phyloP scores from a whole-genome alignment of 2,329 filamentous ascomycete genomes.

The Aspergillus brasiliensis region DNA sequence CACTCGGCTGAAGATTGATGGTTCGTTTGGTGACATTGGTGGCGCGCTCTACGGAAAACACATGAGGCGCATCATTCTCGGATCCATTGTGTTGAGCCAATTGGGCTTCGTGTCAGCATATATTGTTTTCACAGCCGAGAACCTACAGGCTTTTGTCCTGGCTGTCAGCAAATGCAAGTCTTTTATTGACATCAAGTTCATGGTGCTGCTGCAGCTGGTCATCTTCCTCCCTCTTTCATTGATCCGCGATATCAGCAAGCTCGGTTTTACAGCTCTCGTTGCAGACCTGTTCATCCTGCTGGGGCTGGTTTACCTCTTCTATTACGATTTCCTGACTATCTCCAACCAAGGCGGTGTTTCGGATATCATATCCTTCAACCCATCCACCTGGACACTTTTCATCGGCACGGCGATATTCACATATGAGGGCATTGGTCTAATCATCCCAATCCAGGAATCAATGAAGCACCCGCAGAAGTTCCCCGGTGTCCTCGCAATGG shows the following conservation, averaged over 20 bases:
- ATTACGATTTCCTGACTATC: conserved; percentile 88
- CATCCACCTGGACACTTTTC: conserved; percentile 91
- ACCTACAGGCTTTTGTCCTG: conserved; percentile 89
- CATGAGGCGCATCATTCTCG: conserved; percentile 84
- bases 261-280: conserved; percentile 89
- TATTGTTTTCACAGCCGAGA: conserved; percentile 95
- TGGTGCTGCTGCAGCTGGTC: conserved; percentile 93
- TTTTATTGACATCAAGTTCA: conserved; percentile 79
- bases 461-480: conserved; percentile 93
- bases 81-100: conserved; percentile 92
- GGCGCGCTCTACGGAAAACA: conserved; percentile 86
- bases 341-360: conserved; percentile 70
- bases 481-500: conserved; percentile 78
- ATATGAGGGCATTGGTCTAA: conserved; percentile 94
- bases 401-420: conserved; percentile 99
- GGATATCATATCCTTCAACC: conserved; percentile 89
- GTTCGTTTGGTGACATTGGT: conserved; percentile 98
- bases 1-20: conserved; percentile 79
- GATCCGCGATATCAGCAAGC: conserved; percentile 94
- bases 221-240: conserved; percentile 94
- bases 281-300: conserved; percentile 94
- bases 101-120: conserved; percentile 94
- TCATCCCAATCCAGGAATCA: conserved; percentile 96
- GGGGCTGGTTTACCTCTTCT: conserved; percentile 90
- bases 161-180: conserved; percentile 87